Evolutionary conservation across 2,329 filamentous ascomycete genomes (phyloP).

Genomic region (Dactylellina leptospora): DNA sequence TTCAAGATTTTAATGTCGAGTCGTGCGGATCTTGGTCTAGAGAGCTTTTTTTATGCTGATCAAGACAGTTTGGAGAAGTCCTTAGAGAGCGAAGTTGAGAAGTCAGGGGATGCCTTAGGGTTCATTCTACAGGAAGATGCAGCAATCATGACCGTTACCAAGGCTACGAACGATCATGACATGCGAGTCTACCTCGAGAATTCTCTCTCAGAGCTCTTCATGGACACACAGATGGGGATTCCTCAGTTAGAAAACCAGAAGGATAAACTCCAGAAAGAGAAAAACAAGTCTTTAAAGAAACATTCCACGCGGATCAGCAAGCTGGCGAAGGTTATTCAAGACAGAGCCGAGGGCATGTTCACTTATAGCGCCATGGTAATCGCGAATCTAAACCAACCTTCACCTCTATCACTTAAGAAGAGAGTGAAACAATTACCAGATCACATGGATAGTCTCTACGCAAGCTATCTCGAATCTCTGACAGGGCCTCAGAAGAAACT

Average conservation of each 20-base stretch:
- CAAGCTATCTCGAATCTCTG: constrained; percentile 18
- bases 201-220: constrained; percentile 25
- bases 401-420: constrained; percentile 15
- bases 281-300: too few species aligned
- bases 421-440: constrained; percentile 10
- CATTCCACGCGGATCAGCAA: constrained; percentile 8
- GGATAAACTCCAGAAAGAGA: neutral
- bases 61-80: neutral
- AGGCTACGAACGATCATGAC: constrained; percentile 29
- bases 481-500: constrained; percentile 17
- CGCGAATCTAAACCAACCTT: constrained; percentile 19
- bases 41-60: neutral
- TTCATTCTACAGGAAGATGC: constrained; percentile 13
- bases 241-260: neutral
- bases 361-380: constrained; percentile 38
- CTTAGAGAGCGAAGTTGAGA: neutral
- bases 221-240: neutral
- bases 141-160: constrained; percentile 30
- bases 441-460: constrained; percentile 25
- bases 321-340: constrained; percentile 26
- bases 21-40: constrained; percentile 3
- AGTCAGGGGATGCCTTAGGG: neutral
- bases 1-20: constrained; percentile 33
- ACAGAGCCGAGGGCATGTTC: constrained; percentile 28
- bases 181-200: constrained; percentile 32